Evolutionary conservation across 192 early-diverging fungal species (phyloP), one percentile per base, ranked within the genome.

Genomic region (Backusella luteola): DNA sequence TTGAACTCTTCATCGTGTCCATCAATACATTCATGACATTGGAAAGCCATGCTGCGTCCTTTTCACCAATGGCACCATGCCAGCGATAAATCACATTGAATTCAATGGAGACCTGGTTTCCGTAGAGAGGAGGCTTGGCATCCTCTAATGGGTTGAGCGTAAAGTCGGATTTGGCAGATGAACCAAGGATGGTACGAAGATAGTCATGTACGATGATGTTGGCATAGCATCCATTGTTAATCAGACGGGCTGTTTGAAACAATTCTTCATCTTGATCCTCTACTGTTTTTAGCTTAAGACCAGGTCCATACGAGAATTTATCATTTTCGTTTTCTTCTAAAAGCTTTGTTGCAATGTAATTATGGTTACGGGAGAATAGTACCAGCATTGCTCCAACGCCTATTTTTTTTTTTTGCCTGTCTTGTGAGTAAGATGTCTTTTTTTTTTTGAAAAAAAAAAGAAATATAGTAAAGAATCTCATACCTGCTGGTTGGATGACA

Each of bases 361-460:
- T 88, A 44, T 88, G 87, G 73, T 88, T 88, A n/a, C 87, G 71
- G 3, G 81, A 80, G 73, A 88, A 88, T 2, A 88, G 26, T 11
- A 85, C 76, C 26, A 88, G 14, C 19, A 87, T 34, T 34, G 77
- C 49, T 23, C 56, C 79, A 34, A 85, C 79, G 26, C 82, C 79
- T 56, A 71, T 56, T 36, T 67, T 19, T 29, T 67, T 26, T 26
- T 26, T 59, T 21, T 35, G 34, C 17, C 8, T 19, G 32, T 32
- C 32, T 32, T 0, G 32, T 36, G 14, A 44, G 42, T 17, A 44
- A 44, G 42, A 7, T 35, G 0, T 35, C 6, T n/a, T 26, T 59
- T 26, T 59, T 26, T 59, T 12, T 26, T 59, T 26, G 1, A 29
- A 26, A 26, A 23, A 32, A 35, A 29, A 34, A 35, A 34, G 38